Conservation (phyloP, 2,329 filamentous ascomycete species). For the Drechmeria coniospora region DNA sequence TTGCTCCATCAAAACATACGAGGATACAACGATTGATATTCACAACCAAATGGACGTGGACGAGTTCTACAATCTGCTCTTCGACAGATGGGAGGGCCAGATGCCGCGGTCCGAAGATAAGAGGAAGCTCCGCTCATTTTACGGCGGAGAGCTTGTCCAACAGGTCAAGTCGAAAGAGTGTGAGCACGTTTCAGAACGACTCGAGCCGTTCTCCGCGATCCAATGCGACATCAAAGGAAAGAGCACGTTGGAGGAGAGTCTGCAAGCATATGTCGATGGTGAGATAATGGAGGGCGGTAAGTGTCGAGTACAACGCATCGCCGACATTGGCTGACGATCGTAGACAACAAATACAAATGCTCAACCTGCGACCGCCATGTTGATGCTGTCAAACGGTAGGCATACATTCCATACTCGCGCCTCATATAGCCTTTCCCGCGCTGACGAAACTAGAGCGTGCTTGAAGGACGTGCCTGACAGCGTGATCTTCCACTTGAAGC, state of each 20-base stretch:
- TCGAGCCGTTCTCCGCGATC: conserved; percentile 86
- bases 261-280: conserved; percentile 89
- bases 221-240: conserved; percentile 96
- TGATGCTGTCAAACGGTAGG: conserved; percentile 73
- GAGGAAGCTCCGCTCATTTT: conserved; percentile 64
- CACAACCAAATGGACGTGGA: conserved; percentile 95
- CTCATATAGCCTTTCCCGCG: background rate
- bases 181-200: conserved; percentile 75
- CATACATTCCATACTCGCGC: background rate
- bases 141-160: conserved; percentile 80
- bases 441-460: conserved; percentile 48
- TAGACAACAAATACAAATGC: conserved; percentile 96
- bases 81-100: conserved; percentile 80
- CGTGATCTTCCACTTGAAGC: conserved; percentile 86
- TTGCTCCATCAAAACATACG: conserved; percentile 63
- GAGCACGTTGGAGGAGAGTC: conserved; percentile 63
- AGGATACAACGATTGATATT: conserved; percentile 70
- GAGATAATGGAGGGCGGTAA: conserved; percentile 84
- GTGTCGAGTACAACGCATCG: conserved; percentile 6
- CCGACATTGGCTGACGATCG: background rate
- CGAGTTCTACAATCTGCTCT: conserved; percentile 89
- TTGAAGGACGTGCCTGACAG: conserved; percentile 87
- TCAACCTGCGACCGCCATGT: conserved; percentile 79
- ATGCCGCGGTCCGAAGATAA: conserved; percentile 54
- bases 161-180: conserved; percentile 95